Percentiles rank a stretch among this genome's conserved stretches.
Evolutionary conservation across 2,329 filamentous ascomycete species (phyloP).

Genomic region (Cytospora paraplurivora): DNA sequence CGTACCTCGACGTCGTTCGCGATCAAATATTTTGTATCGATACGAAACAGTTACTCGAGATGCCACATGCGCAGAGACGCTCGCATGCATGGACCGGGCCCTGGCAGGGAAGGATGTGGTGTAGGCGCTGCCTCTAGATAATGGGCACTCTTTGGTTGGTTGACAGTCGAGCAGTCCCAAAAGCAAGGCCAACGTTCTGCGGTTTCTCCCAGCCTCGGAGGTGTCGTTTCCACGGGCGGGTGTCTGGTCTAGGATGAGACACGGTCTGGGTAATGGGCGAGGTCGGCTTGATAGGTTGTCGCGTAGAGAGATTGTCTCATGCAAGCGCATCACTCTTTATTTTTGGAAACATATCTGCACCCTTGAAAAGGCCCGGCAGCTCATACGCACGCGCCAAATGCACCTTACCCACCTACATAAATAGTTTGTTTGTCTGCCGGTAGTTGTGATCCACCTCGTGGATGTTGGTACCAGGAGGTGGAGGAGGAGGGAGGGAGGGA

Average conservation of each 20-base stretch:
- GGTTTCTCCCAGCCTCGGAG: conserved; percentile 3
- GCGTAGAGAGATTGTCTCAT: conserved; percentile 29
- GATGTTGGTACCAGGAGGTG: conserved; percentile 9
- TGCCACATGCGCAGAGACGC: conserved; percentile 1
- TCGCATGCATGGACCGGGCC: conserved; percentile 2
- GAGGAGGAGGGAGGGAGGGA: not conserved
- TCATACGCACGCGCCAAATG: conserved; percentile 8
- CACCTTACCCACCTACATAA: conserved; percentile 14
- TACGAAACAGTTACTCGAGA: conserved; percentile 10
- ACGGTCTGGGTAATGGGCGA: conserved; percentile 9
- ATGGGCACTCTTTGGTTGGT: conserved; percentile 10
- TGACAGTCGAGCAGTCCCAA: not conserved
- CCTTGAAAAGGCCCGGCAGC: not conserved
- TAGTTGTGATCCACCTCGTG: not conserved
- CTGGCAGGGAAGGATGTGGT: no score
- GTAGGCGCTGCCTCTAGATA: conserved; percentile 19
- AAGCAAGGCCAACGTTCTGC: conserved; percentile 5
- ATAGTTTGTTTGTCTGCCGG: conserved; percentile 17
- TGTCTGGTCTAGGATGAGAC: conserved; percentile 3
- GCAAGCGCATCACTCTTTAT: conserved; percentile 31
- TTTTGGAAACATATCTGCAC: conserved; percentile 22
- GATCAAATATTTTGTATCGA: conserved; percentile 7
- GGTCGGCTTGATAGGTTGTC: conserved; percentile 24
- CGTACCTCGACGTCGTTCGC: not conserved
- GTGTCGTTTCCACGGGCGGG: not conserved